Conservation (phyloP, 768 basidiomycete species). For the Lenzites betulinus region DNA sequence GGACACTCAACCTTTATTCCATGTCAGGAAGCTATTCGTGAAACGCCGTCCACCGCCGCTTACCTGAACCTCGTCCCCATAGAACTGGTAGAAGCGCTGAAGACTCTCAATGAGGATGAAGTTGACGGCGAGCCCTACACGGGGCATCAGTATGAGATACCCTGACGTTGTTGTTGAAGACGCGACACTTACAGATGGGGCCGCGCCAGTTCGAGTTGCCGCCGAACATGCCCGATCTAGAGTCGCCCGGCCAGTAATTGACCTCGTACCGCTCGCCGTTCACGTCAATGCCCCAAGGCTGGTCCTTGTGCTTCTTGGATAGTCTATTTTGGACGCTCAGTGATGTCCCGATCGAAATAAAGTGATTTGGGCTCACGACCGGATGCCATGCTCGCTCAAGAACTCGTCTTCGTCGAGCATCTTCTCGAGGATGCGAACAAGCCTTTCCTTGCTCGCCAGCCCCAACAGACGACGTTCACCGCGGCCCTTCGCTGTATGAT, state of each 20-base stretch:
- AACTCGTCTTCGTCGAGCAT: slow-evolving; percentile 99
- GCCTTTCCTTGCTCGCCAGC: slow-evolving; percentile 87
- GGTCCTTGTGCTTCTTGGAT: slow-evolving; percentile 86
- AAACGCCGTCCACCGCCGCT: not conserved
- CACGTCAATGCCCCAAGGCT: slow-evolving; percentile 95
- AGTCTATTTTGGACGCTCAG: slow-evolving; percentile 48
- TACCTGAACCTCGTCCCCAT: slow-evolving; percentile 84
- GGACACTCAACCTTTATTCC: slow-evolving; percentile 81
- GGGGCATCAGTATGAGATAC: not conserved
- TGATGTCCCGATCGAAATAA: not conserved
- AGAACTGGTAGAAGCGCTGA: slow-evolving; percentile 97
- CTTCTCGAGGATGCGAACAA: slow-evolving; percentile 86
- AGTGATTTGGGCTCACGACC: slow-evolving; percentile 67
- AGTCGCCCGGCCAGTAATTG: slow-evolving; percentile 98
- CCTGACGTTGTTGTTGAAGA: not conserved
- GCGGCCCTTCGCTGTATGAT: slow-evolving; percentile 53
- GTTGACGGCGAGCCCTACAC: slow-evolving; percentile 89
- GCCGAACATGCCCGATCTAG: slow-evolving; percentile 96
- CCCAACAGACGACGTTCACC: slow-evolving; percentile 89
- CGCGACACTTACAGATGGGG: slow-evolving; percentile 66
- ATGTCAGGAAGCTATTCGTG: not conserved
- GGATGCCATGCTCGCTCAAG: slow-evolving; percentile 90
- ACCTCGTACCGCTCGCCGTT: slow-evolving; percentile 92
- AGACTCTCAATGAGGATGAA: slow-evolving; percentile 95
- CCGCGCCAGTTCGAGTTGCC: slow-evolving; percentile 99